Percentiles rank a stretch among this genome's conserved stretches.
These are phyloP conservation scores for Zelopaecilomyces penicillatus DNA, from an alignment of 2,329 filamentous ascomycete species.

Conservation along the genomic window DNA sequence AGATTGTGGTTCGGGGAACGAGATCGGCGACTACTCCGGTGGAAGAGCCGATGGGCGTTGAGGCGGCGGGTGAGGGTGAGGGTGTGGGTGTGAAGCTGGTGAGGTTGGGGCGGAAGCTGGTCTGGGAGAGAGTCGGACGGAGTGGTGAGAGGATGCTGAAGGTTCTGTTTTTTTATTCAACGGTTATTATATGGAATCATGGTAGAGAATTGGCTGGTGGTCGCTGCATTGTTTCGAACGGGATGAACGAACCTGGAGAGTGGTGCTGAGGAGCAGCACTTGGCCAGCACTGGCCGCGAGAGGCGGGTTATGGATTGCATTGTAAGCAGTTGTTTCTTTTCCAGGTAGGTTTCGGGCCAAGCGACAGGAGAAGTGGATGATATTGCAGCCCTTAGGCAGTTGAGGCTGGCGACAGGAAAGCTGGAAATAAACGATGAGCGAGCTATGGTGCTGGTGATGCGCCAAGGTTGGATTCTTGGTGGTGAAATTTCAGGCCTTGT, in stretches of 20 bases:
- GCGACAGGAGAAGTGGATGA: too few relatives aligned
- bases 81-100: conserved; percentile 24
- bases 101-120: conserved; percentile 23
- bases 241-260: background rate
- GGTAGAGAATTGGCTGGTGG: background rate
- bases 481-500: conserved; percentile 7
- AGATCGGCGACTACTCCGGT: conserved; percentile 29
- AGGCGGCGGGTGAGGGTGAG: background rate
- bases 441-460: conserved; percentile 1
- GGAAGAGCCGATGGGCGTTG: conserved; percentile 11
- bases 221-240: background rate
- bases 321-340: background rate
- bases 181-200: too few relatives aligned
- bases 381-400: background rate
- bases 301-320: conserved; percentile 23
- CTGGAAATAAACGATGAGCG: background rate
- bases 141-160: conserved; percentile 43
- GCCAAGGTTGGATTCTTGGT: conserved; percentile 1
- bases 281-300: conserved; percentile 20
- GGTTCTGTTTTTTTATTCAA: conserved; percentile 21
- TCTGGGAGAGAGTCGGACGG: conserved; percentile 36
- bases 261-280: conserved; percentile 13
- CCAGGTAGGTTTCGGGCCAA: too few relatives aligned
- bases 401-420: background rate
- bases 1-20: conserved; percentile 37